A percentile compares a stretch with the other conserved stretches of the same genome.
Evolutionary conservation across 2,329 filamentous ascomycete species (phyloP).

Genomic region (Tolypocladium inflatum): DNA sequence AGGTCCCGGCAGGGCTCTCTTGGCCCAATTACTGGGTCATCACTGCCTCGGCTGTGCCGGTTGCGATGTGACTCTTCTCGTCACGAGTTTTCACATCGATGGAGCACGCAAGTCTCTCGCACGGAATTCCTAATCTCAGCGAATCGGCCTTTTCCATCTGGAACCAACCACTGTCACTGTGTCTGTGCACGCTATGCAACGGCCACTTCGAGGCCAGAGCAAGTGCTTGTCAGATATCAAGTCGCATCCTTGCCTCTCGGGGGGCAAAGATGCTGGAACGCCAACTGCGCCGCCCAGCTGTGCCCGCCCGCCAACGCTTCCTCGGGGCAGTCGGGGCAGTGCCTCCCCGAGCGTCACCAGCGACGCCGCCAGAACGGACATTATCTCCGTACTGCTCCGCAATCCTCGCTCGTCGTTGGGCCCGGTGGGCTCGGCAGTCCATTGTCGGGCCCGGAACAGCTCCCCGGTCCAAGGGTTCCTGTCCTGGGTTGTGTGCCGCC

Average conservation of each 20-base stretch:
- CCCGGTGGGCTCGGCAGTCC: background rate
- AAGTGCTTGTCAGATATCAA: background rate
- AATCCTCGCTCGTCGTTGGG: background rate
- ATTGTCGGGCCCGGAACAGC: background rate
- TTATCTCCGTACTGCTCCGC: no score
- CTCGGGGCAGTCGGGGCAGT: no score
- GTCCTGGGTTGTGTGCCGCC: background rate
- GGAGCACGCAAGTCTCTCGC: background rate
- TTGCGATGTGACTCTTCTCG: background rate
- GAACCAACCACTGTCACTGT: background rate
- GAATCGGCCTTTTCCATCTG: background rate
- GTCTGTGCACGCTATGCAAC: background rate
- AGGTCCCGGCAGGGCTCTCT: no score
- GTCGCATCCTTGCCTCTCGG: background rate
- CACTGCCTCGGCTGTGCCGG: background rate
- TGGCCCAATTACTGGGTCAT: background rate
- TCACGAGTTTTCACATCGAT: background rate
- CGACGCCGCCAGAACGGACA: background rate
- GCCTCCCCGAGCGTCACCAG: no score
- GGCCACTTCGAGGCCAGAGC: background rate
- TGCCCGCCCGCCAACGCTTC: background rate
- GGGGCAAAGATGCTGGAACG: background rate
- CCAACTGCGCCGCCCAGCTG: background rate
- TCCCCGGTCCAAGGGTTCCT: background rate
- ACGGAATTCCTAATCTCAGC: background rate